A percentile compares a stretch with the other conserved stretches of the same genome.
Evolutionary conservation across 176 grass and related monocot genomes (phyloP).

Genomic region (Microstegium vimineum): DNA sequence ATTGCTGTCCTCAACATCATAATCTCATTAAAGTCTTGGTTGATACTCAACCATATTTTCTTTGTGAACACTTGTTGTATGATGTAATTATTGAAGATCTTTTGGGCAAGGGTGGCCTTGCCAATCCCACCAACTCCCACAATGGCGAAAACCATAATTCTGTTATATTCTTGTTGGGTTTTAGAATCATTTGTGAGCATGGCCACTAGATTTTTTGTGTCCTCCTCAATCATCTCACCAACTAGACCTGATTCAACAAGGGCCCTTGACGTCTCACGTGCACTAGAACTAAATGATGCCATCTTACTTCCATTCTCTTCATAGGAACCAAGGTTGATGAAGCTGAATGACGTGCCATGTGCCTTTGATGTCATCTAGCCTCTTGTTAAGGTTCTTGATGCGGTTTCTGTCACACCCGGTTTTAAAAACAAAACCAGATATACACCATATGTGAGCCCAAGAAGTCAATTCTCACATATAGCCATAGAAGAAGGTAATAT

Average conservation of each 20-base stretch:
- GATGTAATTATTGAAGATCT: neutral
- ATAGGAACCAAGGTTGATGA: neutral
- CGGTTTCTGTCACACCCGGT: too few species aligned
- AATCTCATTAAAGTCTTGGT: neutral
- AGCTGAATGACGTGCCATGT: neutral
- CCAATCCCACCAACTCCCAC: slow-evolving; percentile 16
- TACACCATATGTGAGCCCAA: too few species aligned
- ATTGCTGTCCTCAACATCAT: neutral
- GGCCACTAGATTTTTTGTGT: neutral
- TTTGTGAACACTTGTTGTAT: neutral
- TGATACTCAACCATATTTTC: slow-evolving; percentile 8
- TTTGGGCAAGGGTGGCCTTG: slow-evolving; percentile 8
- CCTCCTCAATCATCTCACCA: neutral
- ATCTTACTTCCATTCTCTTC: neutral
- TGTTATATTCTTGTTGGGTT: neutral
- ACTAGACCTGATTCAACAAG: neutral
- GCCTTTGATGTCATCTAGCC: neutral
- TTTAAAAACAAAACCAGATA: too few species aligned
- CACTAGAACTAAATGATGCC: neutral
- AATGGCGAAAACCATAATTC: neutral
- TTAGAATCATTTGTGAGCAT: neutral
- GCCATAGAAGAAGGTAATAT: too few species aligned
- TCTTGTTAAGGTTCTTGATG: neutral
- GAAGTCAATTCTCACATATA: too few species aligned
- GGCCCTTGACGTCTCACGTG: neutral